Conservation (phyloP, 768 basidiomycete species). For the Macrocybe gigantea region DNA sequence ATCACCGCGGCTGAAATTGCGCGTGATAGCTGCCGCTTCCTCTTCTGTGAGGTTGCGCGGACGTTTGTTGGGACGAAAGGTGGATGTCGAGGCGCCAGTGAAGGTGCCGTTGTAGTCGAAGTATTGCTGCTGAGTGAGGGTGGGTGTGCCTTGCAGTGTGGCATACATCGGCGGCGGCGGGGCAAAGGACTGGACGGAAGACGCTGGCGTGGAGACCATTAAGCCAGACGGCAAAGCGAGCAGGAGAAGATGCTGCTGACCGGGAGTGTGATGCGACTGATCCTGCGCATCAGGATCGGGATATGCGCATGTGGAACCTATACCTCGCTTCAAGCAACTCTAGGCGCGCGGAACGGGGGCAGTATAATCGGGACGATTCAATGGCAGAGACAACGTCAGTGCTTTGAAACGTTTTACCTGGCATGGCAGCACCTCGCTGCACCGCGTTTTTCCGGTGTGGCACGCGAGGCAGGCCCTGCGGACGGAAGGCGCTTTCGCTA, state of each 20-base stretch:
- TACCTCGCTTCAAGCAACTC: slow-evolving; percentile 80
- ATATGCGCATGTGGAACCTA: slow-evolving; percentile 65
- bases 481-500: slow-evolving; percentile 79
- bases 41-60: slow-evolving; percentile 78
- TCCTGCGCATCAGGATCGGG: slow-evolving; percentile 67
- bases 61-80: slow-evolving; percentile 77
- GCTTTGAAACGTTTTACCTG: slow-evolving; percentile 40
- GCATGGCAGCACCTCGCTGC: slow-evolving; percentile 77
- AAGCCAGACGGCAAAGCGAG: slow-evolving; percentile 9
- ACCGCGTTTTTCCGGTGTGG: slow-evolving; percentile 79
- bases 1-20: slow-evolving; percentile 76
- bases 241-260: slow-evolving; percentile 18
- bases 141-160: slow-evolving; percentile 37
- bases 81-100: slow-evolving; percentile 64
- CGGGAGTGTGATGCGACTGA: slow-evolving; percentile 35
- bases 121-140: slow-evolving; percentile 59
- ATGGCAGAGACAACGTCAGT: slow-evolving; percentile 1
- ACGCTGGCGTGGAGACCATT: slow-evolving; percentile 16
- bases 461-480: slow-evolving; percentile 77
- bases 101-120: slow-evolving; percentile 74
- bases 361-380: neutral
- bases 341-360: slow-evolving; percentile 17
- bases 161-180: slow-evolving; percentile 46
- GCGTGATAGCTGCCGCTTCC: slow-evolving; percentile 77
- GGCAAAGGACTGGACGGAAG: slow-evolving; percentile 30